These are phyloP conservation scores for Erodium trifolium DNA, from an alignment of 441 rosid species.

Conservation along the genomic window DNA sequence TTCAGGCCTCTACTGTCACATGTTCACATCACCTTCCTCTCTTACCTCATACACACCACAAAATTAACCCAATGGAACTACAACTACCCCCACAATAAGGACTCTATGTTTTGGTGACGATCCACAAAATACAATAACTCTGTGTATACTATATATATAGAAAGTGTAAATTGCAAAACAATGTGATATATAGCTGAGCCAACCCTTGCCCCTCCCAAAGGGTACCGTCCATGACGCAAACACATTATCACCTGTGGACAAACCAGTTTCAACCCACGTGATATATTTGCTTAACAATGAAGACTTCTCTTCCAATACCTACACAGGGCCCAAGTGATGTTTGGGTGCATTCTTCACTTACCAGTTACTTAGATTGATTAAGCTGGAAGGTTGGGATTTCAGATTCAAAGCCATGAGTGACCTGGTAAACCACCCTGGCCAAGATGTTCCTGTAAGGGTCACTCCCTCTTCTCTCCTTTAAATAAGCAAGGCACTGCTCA, in stretches of 20 bases:
- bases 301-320: background rate
- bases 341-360: background rate
- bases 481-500: slow-evolving; percentile 46
- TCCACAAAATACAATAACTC: background rate
- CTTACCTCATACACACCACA: background rate
- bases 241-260: background rate
- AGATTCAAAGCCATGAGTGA: slow-evolving; percentile 37
- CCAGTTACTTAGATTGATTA: slow-evolving; percentile 20
- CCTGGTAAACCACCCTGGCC: slow-evolving; percentile 45
- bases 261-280: background rate
- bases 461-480: slow-evolving; percentile 52
- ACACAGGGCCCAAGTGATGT: background rate
- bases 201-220: background rate
- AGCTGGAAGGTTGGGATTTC: slow-evolving; percentile 52
- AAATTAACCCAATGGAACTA: too few species aligned
- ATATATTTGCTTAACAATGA: background rate
- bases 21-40: background rate
- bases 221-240: background rate
- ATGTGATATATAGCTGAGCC: background rate
- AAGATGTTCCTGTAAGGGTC: slow-evolving; percentile 64
- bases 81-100: too few species aligned
- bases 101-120: background rate
- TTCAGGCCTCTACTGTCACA: background rate
- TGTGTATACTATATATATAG: background rate
- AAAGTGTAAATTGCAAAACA: background rate